Evolutionary conservation across 2,329 filamentous ascomycete species (phyloP).

Genomic region (Lasiodiplodia citricola): DNA sequence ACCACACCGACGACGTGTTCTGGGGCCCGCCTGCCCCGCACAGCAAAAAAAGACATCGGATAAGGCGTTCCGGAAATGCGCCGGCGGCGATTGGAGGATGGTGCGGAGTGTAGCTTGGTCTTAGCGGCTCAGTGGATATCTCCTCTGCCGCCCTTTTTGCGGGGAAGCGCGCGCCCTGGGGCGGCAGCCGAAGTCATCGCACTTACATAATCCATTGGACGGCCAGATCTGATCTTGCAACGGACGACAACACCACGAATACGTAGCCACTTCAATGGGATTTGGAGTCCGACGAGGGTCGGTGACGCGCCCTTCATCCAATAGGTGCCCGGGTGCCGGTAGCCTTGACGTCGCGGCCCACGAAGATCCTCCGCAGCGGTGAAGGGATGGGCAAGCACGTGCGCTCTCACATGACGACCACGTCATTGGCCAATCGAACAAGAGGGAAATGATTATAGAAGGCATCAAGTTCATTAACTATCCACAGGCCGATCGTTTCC

Average conservation of each 20-base stretch:
- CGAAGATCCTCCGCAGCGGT: slow-evolving; percentile 15
- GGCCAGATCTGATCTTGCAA: neutral
- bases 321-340: neutral
- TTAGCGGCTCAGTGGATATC: slow-evolving; percentile 12
- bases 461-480: slow-evolving; percentile 43
- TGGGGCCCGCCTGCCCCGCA: slow-evolving; percentile 16
- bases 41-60: neutral
- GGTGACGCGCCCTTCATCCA: neutral
- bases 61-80: slow-evolving; percentile 7
- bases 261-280: neutral
- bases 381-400: slow-evolving; percentile 7
- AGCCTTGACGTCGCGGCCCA: slow-evolving; percentile 7
- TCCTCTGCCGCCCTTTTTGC: slow-evolving; percentile 9
- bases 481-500: slow-evolving; percentile 41
- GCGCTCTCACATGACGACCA: slow-evolving; percentile 16
- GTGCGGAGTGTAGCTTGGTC: slow-evolving; percentile 13
- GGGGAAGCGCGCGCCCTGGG: neutral
- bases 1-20: slow-evolving; percentile 1
- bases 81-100: slow-evolving; percentile 6
- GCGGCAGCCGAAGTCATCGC: neutral
- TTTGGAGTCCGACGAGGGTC: neutral
- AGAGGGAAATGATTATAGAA: neutral
- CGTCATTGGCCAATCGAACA: slow-evolving; percentile 8
- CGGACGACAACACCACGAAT: neutral
- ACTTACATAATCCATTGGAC: slow-evolving; percentile 10